Evolutionary conservation across 129 eudicot species (phyloP).

Genomic region (Saposhnikovia divaricata): DNA sequence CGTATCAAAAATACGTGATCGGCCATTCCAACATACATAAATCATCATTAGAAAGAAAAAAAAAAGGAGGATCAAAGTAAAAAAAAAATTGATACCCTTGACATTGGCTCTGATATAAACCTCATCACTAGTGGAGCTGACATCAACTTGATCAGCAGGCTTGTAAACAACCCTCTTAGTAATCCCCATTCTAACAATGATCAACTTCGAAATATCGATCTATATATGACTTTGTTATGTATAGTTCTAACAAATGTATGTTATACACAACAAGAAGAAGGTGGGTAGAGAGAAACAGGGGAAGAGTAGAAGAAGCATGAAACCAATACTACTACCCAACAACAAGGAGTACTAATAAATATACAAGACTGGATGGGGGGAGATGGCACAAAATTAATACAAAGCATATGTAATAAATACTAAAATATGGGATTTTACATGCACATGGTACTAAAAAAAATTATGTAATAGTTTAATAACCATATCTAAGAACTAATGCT

Average conservation of each 20-base stretch:
- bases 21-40: neutral
- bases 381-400: neutral
- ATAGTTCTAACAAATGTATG: neutral
- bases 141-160: constrained; percentile 55
- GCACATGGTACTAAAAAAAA: neutral
- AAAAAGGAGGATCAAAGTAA: neutral
- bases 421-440: neutral
- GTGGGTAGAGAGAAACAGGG: neutral
- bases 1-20: neutral
- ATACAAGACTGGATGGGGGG: neutral
- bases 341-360: neutral
- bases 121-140: constrained; percentile 55
- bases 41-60: neutral
- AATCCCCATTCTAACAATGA: neutral
- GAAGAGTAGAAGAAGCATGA: neutral
- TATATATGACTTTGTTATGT: neutral
- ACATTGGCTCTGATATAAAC: constrained; percentile 70
- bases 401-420: neutral
- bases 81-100: constrained; percentile 44
- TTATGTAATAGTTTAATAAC: too few relatives aligned
- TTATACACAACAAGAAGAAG: neutral
- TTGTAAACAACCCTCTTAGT: constrained; percentile 36
- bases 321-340: neutral
- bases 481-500: too few relatives aligned
- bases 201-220: neutral